phyloP scores from a whole-genome alignment of 768 basidiomycete species.

The Xerocomellus amylosporus region DNA sequence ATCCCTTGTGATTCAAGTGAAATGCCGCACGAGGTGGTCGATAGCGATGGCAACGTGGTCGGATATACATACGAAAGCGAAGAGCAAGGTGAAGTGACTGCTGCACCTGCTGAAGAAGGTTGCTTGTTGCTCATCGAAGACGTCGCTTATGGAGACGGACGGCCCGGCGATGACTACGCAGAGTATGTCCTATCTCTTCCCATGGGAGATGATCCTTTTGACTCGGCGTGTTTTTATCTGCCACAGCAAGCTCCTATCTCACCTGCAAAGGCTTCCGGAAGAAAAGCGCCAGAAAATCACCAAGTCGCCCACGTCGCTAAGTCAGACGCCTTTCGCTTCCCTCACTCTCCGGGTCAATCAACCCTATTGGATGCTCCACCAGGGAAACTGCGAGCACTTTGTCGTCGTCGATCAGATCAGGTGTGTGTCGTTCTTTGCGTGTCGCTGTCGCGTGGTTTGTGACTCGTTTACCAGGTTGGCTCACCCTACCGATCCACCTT shows the following conservation, averaged over 20 bases:
- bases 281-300: slow-evolving; percentile 31
- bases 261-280: slow-evolving; percentile 34
- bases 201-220: not conserved
- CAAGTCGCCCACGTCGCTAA: slow-evolving; percentile 43
- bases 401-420: slow-evolving; percentile 71
- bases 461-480: slow-evolving; percentile 43
- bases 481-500: slow-evolving; percentile 52
- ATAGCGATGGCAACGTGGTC: slow-evolving; percentile 29
- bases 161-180: slow-evolving; percentile 51
- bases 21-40: slow-evolving; percentile 41
- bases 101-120: slow-evolving; percentile 27
- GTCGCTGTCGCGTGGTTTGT: not conserved
- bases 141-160: slow-evolving; percentile 54
- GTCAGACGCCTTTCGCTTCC: slow-evolving; percentile 48
- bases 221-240: not conserved
- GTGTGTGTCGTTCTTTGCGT: slow-evolving; percentile 31
- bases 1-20: slow-evolving; percentile 66
- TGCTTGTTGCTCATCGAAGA: slow-evolving; percentile 63
- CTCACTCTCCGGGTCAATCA: slow-evolving; percentile 63
- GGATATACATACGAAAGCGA: slow-evolving; percentile 32
- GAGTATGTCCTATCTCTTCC: slow-evolving; percentile 36
- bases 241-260: slow-evolving; percentile 46
- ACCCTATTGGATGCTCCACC: slow-evolving; percentile 81
- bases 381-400: slow-evolving; percentile 81
- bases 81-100: not conserved